Evolutionary conservation across 1,284 basidiomycete species (phyloP), one percentile per base, ranked within the genome.

Genomic region (Melampsora americana): DNA sequence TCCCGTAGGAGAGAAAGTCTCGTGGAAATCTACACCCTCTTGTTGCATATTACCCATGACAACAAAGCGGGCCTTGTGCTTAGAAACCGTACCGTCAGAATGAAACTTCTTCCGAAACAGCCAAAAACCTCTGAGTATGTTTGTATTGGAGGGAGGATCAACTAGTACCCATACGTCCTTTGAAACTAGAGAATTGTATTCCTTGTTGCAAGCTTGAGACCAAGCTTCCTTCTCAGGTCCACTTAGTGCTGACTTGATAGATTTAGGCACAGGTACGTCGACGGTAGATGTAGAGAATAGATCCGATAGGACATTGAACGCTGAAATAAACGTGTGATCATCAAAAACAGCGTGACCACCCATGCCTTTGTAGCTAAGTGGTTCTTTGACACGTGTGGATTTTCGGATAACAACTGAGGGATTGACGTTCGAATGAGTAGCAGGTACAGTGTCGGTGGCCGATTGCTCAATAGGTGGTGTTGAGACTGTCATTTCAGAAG

Each of bases 121-220:
- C 62, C 61, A 73, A 39, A 73, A n/a, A 14, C 35, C 39, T 11
- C 32, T 26, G 20, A 66, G 28, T 4, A 73, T 28, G 30, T 32
- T 32, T 1, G 4, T 35, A 1, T n/a, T 12, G 7, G 23, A 1
- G 1, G 42, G 42, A 1, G 32, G 35, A 32, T 32, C 12, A 42
- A 73, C 61, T 2, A 66, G 20, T n/a, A 50, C 18, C 70, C 70
- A 73, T 5, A 73, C 70, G 35, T n/a, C 28, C 14, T 60, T 60
- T 28, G 18, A n/a, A 9, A n/a, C 23, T 11, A 60, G 59, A 62
- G 30, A 62, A 5, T 23, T 6, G 16, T 7, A 18, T 32, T 62
- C 30, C 14, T 53, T 53, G 3, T 53, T 3, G 14, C 50, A 53
- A 1, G 66, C 66, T 7, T 20, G 4, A 20, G 1, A 7, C 66